Conservation (phyloP, 2,329 filamentous ascomycete genomes). For the Fusarium sp. region DNA sequence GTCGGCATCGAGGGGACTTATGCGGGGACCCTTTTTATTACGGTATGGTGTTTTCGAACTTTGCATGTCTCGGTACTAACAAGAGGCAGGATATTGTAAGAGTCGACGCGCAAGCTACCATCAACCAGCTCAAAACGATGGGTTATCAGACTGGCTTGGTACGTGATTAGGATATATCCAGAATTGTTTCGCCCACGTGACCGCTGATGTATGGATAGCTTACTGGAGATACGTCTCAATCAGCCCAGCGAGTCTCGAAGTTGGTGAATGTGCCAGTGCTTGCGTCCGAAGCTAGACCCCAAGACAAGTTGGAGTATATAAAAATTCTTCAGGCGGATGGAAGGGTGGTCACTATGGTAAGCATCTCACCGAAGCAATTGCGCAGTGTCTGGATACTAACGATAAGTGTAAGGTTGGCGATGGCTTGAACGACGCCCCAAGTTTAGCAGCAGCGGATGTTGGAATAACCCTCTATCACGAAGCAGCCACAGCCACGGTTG, state of each 20-base stretch:
- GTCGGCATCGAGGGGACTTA: background rate
- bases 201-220: background rate
- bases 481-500: background rate
- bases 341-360: background rate
- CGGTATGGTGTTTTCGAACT: background rate
- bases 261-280: background rate
- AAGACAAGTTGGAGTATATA: background rate
- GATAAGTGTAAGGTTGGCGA: background rate
- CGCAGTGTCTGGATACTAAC: background rate
- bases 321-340: background rate
- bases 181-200: too few relatives aligned
- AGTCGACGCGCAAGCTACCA: background rate
- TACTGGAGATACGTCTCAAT: background rate
- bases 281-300: background rate
- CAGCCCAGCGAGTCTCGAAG: background rate
- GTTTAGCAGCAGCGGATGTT: background rate
- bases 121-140: background rate
- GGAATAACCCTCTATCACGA: slow-evolving; percentile 1
- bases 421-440: background rate
- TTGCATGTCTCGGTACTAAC: background rate
- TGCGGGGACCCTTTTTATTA: background rate
- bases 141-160: background rate
- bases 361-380: background rate
- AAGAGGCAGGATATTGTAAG: background rate
- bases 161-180: background rate